phyloP scores from a whole-genome alignment of 768 basidiomycete genomes.

The Cyclocybe aegerita region DNA sequence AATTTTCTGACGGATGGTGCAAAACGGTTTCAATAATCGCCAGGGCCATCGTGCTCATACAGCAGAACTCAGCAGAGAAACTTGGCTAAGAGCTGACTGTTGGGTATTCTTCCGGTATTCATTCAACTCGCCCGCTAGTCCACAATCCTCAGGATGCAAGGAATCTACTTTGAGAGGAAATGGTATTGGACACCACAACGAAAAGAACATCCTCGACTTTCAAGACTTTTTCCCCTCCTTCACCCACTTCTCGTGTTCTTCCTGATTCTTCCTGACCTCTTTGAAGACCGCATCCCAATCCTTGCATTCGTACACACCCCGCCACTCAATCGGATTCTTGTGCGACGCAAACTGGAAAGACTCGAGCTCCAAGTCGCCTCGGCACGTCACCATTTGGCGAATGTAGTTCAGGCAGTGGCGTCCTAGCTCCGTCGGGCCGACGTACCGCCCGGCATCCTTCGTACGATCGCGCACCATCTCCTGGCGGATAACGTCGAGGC shows the following conservation, averaged over 20 bases:
- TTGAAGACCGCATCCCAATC: slow-evolving; percentile 34
- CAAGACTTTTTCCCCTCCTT: not conserved
- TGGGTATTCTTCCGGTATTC: too few relatives aligned
- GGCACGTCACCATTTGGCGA: slow-evolving; percentile 33
- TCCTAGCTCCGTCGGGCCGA: slow-evolving; percentile 20
- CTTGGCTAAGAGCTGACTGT: too few relatives aligned
- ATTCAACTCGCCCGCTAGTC: too few relatives aligned
- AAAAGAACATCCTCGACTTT: too few relatives aligned
- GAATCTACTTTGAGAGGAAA: too few relatives aligned
- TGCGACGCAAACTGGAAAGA: slow-evolving; percentile 31
- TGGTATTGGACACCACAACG: too few relatives aligned
- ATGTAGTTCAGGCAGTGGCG: slow-evolving; percentile 33
- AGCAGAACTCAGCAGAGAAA: too few relatives aligned
- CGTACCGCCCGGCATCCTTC: slow-evolving; percentile 7
- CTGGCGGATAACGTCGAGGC: slow-evolving; percentile 31
- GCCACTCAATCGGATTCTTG: slow-evolving; percentile 28
- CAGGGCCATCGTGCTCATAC: too few relatives aligned
- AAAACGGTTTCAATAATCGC: too few relatives aligned
- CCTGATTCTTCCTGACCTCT: slow-evolving; percentile 25
- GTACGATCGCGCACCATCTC: slow-evolving; percentile 22
- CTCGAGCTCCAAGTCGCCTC: slow-evolving; percentile 29
- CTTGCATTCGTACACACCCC: slow-evolving; percentile 30
- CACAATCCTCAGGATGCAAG: too few relatives aligned
- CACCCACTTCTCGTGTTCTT: slow-evolving; percentile 19
- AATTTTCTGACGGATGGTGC: too few relatives aligned